Percentiles rank a stretch among this genome's conserved stretches.
phyloP scores from a whole-genome alignment of 1,139 yeast species.

The Geotrichum carabidarum region DNA sequence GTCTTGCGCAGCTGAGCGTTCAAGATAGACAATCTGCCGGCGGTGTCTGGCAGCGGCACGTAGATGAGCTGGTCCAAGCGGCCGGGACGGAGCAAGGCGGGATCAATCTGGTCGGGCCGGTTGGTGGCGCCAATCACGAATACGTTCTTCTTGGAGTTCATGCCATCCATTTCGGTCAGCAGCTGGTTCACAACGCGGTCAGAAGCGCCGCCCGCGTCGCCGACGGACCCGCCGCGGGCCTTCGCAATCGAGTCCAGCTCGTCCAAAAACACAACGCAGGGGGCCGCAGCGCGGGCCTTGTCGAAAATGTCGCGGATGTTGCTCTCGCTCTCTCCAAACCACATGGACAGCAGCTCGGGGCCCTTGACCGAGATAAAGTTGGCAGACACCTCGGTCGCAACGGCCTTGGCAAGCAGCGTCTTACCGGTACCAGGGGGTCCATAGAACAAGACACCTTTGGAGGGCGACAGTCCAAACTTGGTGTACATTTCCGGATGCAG shows the following conservation, averaged over 20 bases:
- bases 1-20: constrained; percentile 96
- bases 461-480: constrained; percentile 94
- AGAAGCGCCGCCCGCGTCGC: constrained; percentile 97
- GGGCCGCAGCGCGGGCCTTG: constrained; percentile 98
- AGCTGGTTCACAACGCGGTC: constrained; percentile 97
- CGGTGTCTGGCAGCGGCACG: constrained; percentile 95
- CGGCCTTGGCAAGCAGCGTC: constrained; percentile 92
- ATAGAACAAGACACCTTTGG: constrained; percentile 95
- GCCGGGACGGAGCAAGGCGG: constrained; percentile 97
- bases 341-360: constrained; percentile 94
- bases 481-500: constrained; percentile 97
- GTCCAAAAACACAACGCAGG: constrained; percentile 93
- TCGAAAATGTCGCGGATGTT: constrained; percentile 95
- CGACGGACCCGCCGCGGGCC: constrained; percentile 87
- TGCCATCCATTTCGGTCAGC: constrained; percentile 99
- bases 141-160: constrained; percentile 97
- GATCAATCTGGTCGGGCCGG: constrained; percentile 98
- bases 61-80: constrained; percentile 96
- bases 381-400: constrained; percentile 95
- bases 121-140: constrained; percentile 98
- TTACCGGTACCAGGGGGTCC: constrained; percentile 99
- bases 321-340: constrained; percentile 98
- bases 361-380: constrained; percentile 95
- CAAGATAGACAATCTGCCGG: constrained; percentile 85
- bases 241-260: constrained; percentile 96